A percentile compares a stretch with the other conserved stretches of the same genome.
Evolutionary conservation across 805 yeast genomes (phyloP).

Genomic region (Ogataea dorogensis): DNA sequence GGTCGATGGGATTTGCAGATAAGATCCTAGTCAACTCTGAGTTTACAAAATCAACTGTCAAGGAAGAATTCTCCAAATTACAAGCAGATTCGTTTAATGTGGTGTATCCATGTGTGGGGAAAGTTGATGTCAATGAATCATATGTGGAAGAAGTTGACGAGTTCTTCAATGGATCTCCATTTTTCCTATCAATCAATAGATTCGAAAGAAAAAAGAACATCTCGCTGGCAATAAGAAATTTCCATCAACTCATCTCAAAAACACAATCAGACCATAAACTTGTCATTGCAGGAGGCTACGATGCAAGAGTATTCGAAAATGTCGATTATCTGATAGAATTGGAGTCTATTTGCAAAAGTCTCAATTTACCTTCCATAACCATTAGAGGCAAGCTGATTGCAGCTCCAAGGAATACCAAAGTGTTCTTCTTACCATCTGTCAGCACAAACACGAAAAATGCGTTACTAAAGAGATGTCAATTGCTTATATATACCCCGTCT

Average conservation of each 20-base stretch:
- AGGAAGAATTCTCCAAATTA: constrained; percentile 54
- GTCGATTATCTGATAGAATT: constrained; percentile 67
- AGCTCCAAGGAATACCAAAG: constrained; percentile 26
- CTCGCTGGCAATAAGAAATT: constrained; percentile 72
- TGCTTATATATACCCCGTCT: constrained; percentile 84
- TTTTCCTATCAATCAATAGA: constrained; percentile 77
- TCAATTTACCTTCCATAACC: constrained; percentile 47
- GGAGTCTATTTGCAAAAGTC: constrained; percentile 43
- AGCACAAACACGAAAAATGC: constrained; percentile 61
- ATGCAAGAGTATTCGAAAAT: constrained; percentile 71
- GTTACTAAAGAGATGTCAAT: constrained; percentile 53
- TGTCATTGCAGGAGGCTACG: constrained; percentile 91
- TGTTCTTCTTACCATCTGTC: constrained; percentile 73
- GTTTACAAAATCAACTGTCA: constrained; percentile 73
- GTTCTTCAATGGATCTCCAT: constrained; percentile 38
- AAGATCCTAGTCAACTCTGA: constrained; percentile 81
- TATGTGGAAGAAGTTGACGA: constrained; percentile 35
- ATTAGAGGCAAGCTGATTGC: constrained; percentile 18
- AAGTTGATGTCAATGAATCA: constrained; percentile 14
- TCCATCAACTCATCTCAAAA: constrained; percentile 41
- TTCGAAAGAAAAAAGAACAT: constrained; percentile 86
- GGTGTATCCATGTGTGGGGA: constrained; percentile 77
- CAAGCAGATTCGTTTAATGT: constrained; percentile 48
- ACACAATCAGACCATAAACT: constrained; percentile 44
- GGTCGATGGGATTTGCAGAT: constrained; percentile 76